Base-by-base conservation (phyloP, 805 yeast genomes). In the Saccharomyces jurei region DNA sequence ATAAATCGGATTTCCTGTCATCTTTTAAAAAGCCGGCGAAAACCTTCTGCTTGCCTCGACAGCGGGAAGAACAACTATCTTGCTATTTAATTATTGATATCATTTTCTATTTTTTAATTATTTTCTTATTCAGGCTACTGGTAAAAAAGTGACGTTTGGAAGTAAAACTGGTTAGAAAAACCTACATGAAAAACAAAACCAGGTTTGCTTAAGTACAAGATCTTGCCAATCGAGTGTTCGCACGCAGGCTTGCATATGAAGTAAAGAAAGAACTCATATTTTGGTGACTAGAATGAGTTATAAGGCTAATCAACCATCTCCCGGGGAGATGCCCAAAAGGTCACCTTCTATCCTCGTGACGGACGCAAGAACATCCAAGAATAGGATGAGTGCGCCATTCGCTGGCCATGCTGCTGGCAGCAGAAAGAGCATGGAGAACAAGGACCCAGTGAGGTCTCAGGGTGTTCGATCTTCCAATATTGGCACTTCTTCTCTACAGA, bases 281-380 rank as follows among this genome's bases (percentile, higher is more conserved):
- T 17, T 17, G 17, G 44, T 6, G 9, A 17, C 8, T 8, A 36
- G 13, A 3, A 36, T 36, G 44, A 36, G 44, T 36, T 36, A 36
- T 26, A 48, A 41, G 51, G 52, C 21, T 26, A 44, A 48, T 28
- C 59, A 22, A 47, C 44, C 44, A 36, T 36, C 44, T 36, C 44
- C 44, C 6, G 44, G 44, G 44, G 44, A 36, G 44, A 57, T 69
- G 65, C 61, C 96, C 13, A 88, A 87, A 63, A 73, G 97, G 62
- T 88, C 97, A 30, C 97, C 98, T 10, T 88, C 96, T 1, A 91
- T 91, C 64, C 77, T 91, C 54, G 98, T 91, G 41, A 92, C 98
- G 0, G 98, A 91, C 71, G 82, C 88, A 2, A 76, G 98, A 56
- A 78, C 82, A 57, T 68, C 80, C 4, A 77, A 79, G 27, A 73